A percentile compares a stretch with the other conserved stretches of the same genome.
Conservation (phyloP, 2,329 filamentous ascomycete genomes). For the Paramyrothecium roridum region DNA sequence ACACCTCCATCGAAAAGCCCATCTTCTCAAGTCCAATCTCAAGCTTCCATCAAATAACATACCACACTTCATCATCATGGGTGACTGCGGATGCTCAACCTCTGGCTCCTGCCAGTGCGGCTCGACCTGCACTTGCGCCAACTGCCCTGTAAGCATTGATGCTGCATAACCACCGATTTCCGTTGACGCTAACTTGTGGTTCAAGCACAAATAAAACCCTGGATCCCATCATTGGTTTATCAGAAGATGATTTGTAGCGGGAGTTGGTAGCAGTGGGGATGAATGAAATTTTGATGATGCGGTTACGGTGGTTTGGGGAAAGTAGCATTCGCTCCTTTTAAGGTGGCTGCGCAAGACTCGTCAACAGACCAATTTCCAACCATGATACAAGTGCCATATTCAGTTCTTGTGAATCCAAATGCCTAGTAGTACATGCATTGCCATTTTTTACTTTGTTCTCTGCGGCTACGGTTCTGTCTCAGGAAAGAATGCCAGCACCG, state of each 20-base stretch:
- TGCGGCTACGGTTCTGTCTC: not conserved
- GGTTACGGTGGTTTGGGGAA: not conserved
- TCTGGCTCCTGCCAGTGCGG: constrained; percentile 40
- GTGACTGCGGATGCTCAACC: constrained; percentile 37
- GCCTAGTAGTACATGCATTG: not conserved
- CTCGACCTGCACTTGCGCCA: constrained; percentile 35
- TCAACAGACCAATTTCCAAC: not conserved
- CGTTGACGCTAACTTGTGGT: no score
- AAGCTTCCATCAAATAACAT: constrained; percentile 1
- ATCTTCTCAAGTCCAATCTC: constrained; percentile 4
- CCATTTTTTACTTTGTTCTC: not conserved
- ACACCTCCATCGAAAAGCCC: constrained; percentile 7
- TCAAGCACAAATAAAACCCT: not conserved
- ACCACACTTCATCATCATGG: constrained; percentile 32
- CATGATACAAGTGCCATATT: not conserved
- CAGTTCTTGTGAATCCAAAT: not conserved
- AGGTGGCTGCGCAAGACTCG: not conserved
- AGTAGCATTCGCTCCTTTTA: not conserved
- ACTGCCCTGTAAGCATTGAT: constrained; percentile 36
- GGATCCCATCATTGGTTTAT: not conserved
- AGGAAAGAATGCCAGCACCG: constrained; percentile 29
- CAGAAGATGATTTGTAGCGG: not conserved
- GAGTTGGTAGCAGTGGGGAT: constrained; percentile 9
- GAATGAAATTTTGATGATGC: constrained; percentile 1
- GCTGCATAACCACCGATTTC: not conserved